These are phyloP conservation scores for Chionographis japonica DNA, from an alignment of 106 monocot species.

Conservation along the genomic window DNA sequence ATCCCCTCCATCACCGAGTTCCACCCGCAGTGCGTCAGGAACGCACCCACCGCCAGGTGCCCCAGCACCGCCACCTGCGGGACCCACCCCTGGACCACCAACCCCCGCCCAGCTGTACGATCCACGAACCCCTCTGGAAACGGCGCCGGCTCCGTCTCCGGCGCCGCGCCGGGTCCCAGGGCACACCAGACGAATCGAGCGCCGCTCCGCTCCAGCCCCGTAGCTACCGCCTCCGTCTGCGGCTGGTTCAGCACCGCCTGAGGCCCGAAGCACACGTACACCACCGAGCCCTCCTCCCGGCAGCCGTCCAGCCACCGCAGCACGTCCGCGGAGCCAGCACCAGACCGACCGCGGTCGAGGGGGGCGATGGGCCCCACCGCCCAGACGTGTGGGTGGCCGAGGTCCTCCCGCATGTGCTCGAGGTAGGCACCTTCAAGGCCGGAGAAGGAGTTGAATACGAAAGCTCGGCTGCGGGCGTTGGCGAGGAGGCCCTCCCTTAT, in stretches of 20 bases:
- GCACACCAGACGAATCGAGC: no score
- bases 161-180: no score
- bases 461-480: constrained; percentile 18
- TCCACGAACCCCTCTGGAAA: no score
- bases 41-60: constrained; percentile 8
- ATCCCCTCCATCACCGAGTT: constrained; percentile 35
- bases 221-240: no score
- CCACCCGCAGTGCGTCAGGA: constrained; percentile 58
- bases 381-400: constrained; percentile 24
- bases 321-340: no score
- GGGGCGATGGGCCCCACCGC: constrained; percentile 40
- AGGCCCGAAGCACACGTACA: no score
- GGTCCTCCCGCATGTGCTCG: neutral
- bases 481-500: constrained; percentile 7
- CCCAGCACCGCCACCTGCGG: constrained; percentile 37
- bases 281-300: no score
- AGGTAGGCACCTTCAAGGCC: constrained; percentile 30
- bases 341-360: neutral
- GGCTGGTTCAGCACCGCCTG: no score
- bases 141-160: no score
- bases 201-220: no score
- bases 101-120: neutral
- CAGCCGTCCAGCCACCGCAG: no score
- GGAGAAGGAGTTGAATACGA: constrained; percentile 37
- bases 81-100: constrained; percentile 38